phyloP scores from a whole-genome alignment of 129 eudicot genomes.

The Gnaphalium uliginosum region DNA sequence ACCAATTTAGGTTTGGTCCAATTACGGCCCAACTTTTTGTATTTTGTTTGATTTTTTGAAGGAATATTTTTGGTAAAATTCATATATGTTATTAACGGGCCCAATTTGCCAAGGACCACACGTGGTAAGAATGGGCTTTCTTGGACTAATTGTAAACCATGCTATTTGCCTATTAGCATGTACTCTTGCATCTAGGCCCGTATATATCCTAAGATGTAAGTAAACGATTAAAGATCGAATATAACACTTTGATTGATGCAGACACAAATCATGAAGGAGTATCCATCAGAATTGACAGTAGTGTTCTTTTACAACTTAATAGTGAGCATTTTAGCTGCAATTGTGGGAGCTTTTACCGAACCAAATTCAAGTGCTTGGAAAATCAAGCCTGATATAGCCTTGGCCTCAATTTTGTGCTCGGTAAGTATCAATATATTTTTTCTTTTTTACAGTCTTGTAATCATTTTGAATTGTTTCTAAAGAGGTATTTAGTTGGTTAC shows the following conservation, averaged over 20 bases:
- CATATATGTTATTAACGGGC: too few species aligned
- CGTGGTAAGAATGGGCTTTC: neutral
- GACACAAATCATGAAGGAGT: constrained; percentile 90
- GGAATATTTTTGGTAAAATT: too few species aligned
- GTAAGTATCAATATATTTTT: constrained; percentile 42
- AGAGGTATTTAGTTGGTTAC: neutral
- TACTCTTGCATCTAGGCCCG: neutral
- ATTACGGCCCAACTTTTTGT: neutral
- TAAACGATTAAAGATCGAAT: neutral
- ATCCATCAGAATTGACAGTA: constrained; percentile 78
- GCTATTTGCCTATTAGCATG: too few species aligned
- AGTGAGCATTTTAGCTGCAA: constrained; percentile 68
- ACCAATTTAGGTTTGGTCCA: neutral
- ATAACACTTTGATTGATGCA: constrained; percentile 18
- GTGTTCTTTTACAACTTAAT: constrained; percentile 82
- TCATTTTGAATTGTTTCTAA: neutral
- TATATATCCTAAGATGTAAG: neutral
- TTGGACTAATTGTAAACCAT: neutral
- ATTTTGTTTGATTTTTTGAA: too few species aligned
- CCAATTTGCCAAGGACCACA: neutral
- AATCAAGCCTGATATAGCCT: constrained; percentile 65
- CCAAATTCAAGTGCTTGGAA: constrained; percentile 61
- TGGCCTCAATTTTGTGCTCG: constrained; percentile 77
- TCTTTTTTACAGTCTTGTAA: neutral
- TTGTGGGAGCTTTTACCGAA: constrained; percentile 55